Percentiles rank a stretch among this genome's conserved stretches.
Evolutionary conservation across 208 protist genomes (phyloP).

Genomic region (Trypanosoma caninum): DNA sequence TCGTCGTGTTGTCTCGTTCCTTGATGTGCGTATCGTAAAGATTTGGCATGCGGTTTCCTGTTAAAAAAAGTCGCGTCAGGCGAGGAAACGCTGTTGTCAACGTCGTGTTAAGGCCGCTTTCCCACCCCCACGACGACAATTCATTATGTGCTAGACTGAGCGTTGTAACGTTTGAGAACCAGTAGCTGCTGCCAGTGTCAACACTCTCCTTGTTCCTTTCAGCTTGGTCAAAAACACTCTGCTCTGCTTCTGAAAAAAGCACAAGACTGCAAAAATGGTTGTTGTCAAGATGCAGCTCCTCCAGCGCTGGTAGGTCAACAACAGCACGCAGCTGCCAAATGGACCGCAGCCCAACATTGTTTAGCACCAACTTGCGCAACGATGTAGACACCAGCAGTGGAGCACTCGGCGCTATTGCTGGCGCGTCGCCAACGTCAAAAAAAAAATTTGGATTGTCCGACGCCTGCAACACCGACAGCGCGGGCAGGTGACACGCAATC

Average conservation of each 20-base stretch:
- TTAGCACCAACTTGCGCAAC: conserved; percentile 74
- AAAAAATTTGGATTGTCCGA: conserved; percentile 56
- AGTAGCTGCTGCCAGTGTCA: conserved; percentile 1
- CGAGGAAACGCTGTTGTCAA: conserved; percentile 51
- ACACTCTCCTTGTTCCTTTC: not conserved
- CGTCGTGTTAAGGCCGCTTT: conserved; percentile 38
- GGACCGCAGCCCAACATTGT: conserved; percentile 63
- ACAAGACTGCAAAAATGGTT: conserved; percentile 47
- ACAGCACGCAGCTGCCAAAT: conserved; percentile 50
- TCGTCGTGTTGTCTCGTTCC: not conserved
- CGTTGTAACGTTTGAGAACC: conserved; percentile 55
- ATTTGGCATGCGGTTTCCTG: conserved; percentile 60
- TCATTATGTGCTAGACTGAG: conserved; percentile 79
- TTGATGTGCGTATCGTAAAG: conserved; percentile 22
- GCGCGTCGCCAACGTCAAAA: not conserved
- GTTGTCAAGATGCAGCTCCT: conserved; percentile 79
- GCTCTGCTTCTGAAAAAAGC: conserved; percentile 20
- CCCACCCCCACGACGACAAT: conserved; percentile 49
- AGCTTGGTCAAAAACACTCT: not conserved
- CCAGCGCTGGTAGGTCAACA: conserved; percentile 44
- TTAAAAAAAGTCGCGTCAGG: conserved; percentile 65
- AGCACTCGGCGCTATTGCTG: not conserved
- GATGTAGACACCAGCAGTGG: conserved; percentile 31
- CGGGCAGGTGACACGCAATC: conserved; percentile 54
- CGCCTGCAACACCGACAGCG: conserved; percentile 58